Evolutionary conservation across 2,329 filamentous ascomycete genomes (phyloP).

Genomic region (Allantophomopsis lycopodina): DNA sequence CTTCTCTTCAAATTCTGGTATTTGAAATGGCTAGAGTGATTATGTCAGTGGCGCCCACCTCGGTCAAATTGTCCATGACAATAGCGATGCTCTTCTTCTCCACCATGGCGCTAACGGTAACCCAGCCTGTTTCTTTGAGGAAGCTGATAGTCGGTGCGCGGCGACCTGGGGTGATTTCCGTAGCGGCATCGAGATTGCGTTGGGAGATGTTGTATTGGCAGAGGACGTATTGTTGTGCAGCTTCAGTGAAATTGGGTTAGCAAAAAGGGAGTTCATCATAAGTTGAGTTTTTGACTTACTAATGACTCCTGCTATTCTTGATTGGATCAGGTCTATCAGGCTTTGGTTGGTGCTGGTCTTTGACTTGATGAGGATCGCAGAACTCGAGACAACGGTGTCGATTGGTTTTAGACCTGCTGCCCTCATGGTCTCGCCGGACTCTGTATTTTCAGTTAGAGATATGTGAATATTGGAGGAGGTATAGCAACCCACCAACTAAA

Average conservation of each 20-base stretch:
- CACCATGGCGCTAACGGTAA: slow-evolving; percentile 90
- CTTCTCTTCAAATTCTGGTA: no score
- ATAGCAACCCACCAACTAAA: slow-evolving; percentile 70
- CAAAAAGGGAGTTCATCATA: background rate
- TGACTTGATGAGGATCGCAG: slow-evolving; percentile 85
- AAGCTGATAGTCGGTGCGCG: slow-evolving; percentile 85
- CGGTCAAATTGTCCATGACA: slow-evolving; percentile 19
- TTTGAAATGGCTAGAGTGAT: slow-evolving; percentile 19
- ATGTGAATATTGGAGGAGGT: no score
- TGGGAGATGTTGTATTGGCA: slow-evolving; percentile 93
- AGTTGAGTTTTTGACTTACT: slow-evolving; percentile 29
- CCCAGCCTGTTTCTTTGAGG: slow-evolving; percentile 81
- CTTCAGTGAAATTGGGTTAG: slow-evolving; percentile 19
- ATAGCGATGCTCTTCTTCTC: slow-evolving; percentile 20
- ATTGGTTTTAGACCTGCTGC: slow-evolving; percentile 89
- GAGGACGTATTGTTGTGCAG: slow-evolving; percentile 83
- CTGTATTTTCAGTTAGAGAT: slow-evolving; percentile 30
- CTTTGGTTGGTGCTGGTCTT: slow-evolving; percentile 67
- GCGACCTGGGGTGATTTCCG: slow-evolving; percentile 79
- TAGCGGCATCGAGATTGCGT: slow-evolving; percentile 48
- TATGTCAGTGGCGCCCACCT: slow-evolving; percentile 18
- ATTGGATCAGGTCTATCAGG: slow-evolving; percentile 72
- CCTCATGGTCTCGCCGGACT: slow-evolving; percentile 97
- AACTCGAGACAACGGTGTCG: slow-evolving; percentile 80
- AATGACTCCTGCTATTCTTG: slow-evolving; percentile 85